Percentiles rank a stretch among this genome's conserved stretches.
These are phyloP conservation scores for Colletotrichum chlorophyti DNA, from an alignment of 2,329 filamentous ascomycete species.

Conservation along the genomic window DNA sequence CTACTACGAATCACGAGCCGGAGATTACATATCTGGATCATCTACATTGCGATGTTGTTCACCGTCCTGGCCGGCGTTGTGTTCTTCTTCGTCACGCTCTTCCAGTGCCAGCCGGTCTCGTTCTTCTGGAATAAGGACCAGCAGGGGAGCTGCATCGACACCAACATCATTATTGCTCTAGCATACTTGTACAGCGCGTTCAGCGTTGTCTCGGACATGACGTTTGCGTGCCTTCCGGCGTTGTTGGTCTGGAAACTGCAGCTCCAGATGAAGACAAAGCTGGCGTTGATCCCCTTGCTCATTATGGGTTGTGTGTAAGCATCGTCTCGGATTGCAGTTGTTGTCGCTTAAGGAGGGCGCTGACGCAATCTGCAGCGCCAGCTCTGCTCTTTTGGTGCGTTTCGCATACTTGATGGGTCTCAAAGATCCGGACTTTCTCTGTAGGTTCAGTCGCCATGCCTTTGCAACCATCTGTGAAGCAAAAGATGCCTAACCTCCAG, in stretches of 20 bases:
- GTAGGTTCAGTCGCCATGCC: too few species aligned
- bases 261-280: constrained; percentile 59
- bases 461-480: too few species aligned
- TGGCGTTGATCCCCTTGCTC: constrained; percentile 58
- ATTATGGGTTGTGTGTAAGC: constrained; percentile 60
- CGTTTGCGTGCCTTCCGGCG: constrained; percentile 58
- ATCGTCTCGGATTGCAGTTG: too few species aligned
- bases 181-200: constrained; percentile 59
- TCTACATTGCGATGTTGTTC: constrained; percentile 42
- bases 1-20: constrained; percentile 47
- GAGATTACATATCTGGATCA: constrained; percentile 41
- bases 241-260: constrained; percentile 62
- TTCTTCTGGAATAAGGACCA: constrained; percentile 47
- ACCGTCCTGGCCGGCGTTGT: constrained; percentile 44
- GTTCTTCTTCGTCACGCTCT: constrained; percentile 49
- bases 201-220: constrained; percentile 57
- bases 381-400: constrained; percentile 49
- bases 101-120: constrained; percentile 47
- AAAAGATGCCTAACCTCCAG: too few species aligned
- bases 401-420: constrained; percentile 46
- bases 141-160: constrained; percentile 44
- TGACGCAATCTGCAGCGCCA: constrained; percentile 43
- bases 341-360: neutral
- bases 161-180: constrained; percentile 55
- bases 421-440: constrained; percentile 49